A percentile compares a stretch with the other conserved stretches of the same genome.
phyloP scores from a whole-genome alignment of 2,329 filamentous ascomycete species.

The Curvularia sp. region DNA sequence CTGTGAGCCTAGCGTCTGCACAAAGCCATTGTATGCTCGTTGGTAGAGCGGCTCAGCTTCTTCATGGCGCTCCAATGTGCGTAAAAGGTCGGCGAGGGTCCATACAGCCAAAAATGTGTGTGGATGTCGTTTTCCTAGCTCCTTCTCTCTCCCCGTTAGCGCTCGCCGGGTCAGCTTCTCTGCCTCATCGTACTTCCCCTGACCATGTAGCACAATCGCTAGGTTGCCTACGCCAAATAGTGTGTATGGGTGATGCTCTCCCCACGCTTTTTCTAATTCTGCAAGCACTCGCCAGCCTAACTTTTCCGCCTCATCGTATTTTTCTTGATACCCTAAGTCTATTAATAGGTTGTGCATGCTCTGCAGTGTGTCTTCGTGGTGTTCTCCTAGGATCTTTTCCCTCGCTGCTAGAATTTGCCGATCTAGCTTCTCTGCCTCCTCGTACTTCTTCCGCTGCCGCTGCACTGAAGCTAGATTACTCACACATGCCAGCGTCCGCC shows the following conservation, averaged over 20 bases:
- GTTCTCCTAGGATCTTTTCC: neutral
- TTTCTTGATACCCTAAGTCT: too few species aligned
- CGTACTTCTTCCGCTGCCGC: neutral
- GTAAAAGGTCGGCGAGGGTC: neutral
- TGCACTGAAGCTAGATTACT: neutral
- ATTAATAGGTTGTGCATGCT: too few species aligned
- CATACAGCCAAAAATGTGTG: neutral
- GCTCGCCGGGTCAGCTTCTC: neutral
- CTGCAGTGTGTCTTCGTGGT: neutral
- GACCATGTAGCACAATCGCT: neutral
- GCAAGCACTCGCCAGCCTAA: too few species aligned
- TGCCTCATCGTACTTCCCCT: neutral
- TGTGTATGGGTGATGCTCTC: too few species aligned
- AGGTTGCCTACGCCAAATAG: neutral
- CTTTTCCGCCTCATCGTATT: too few species aligned
- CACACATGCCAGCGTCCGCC: neutral
- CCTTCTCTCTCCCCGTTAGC: neutral
- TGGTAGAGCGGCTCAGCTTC: neutral
- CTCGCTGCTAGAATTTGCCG: neutral
- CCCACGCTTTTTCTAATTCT: too few species aligned
- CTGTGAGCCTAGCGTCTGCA: neutral
- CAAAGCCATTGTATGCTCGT: neutral
- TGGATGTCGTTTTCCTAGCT: neutral
- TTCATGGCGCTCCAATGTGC: neutral
- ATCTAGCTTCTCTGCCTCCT: neutral